A percentile compares a stretch with the other conserved stretches of the same genome.
phyloP scores from a whole-genome alignment of 225 moss, liverwort and hornwort species.

The Polytrichum commune region DNA sequence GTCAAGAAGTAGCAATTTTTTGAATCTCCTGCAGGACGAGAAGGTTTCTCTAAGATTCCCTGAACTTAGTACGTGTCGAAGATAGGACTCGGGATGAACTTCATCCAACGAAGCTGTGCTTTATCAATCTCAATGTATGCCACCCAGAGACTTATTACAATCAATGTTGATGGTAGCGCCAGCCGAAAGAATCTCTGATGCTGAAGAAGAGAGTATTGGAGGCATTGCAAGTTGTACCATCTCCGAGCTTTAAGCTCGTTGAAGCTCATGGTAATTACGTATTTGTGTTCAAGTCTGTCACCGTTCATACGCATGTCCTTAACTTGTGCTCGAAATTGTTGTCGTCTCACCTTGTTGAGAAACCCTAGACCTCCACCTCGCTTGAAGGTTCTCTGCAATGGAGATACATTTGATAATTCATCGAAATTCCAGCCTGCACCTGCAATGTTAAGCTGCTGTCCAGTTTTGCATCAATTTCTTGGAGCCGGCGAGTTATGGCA shows the following conservation, averaged over 20 bases:
- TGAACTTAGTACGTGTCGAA: too few relatives aligned
- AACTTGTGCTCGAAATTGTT: background rate
- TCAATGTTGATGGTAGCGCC: too few relatives aligned
- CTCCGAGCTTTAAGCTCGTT: background rate
- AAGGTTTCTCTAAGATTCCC: too few relatives aligned
- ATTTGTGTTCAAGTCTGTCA: background rate
- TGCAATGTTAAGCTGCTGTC: background rate
- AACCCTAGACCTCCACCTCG: background rate
- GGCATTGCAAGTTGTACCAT: too few relatives aligned
- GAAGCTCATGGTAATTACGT: background rate
- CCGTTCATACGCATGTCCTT: background rate
- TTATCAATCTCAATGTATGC: too few relatives aligned
- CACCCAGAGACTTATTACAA: too few relatives aligned
- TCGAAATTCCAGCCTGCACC: background rate
- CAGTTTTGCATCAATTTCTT: background rate
- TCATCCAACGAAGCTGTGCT: too few relatives aligned
- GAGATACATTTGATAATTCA: background rate
- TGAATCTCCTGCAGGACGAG: too few relatives aligned
- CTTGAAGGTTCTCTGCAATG: background rate
- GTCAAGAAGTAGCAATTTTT: too few relatives aligned
- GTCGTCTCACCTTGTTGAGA: background rate
- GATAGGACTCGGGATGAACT: too few relatives aligned
- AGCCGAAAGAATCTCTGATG: too few relatives aligned
- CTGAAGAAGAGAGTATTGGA: too few relatives aligned
- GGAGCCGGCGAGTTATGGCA: background rate